Evolutionary conservation across 257 asterid genomes (phyloP).

Genomic region (Ajuga chamaepitys): DNA sequence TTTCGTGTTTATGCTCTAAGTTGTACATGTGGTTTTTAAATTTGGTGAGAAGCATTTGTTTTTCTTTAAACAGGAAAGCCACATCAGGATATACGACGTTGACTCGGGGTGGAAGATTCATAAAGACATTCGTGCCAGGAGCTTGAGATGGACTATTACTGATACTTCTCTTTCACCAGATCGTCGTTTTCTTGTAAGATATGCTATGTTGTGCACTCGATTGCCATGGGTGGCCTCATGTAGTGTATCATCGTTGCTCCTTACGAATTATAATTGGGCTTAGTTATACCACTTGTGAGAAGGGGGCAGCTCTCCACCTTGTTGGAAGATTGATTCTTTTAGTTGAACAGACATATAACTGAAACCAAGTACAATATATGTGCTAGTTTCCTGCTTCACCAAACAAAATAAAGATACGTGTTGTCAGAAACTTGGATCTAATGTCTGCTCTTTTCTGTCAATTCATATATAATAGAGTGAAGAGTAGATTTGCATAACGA

Average conservation of each 20-base stretch:
- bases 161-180: slow-evolving; percentile 89
- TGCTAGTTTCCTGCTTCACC: too few species aligned
- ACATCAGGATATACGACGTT: slow-evolving; percentile 73
- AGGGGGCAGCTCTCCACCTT: neutral
- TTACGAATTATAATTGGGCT: neutral
- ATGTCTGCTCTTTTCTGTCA: neutral
- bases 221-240: neutral
- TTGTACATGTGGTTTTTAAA: neutral
- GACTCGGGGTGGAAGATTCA: slow-evolving; percentile 74
- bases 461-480: too few species aligned
- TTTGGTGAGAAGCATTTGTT: neutral
- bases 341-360: neutral
- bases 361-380: too few species aligned
- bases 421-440: too few species aligned
- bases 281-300: neutral
- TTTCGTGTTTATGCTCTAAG: neutral
- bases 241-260: neutral
- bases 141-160: slow-evolving; percentile 94
- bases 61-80: slow-evolving; percentile 55
- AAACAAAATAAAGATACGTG: neutral
- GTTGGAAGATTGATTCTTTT: neutral
- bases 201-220: neutral
- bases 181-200: slow-evolving; percentile 76
- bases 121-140: slow-evolving; percentile 76
- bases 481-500: too few species aligned